Base-by-base conservation (phyloP, 805 yeast genomes). In the Ogataea populi-albae region DNA sequence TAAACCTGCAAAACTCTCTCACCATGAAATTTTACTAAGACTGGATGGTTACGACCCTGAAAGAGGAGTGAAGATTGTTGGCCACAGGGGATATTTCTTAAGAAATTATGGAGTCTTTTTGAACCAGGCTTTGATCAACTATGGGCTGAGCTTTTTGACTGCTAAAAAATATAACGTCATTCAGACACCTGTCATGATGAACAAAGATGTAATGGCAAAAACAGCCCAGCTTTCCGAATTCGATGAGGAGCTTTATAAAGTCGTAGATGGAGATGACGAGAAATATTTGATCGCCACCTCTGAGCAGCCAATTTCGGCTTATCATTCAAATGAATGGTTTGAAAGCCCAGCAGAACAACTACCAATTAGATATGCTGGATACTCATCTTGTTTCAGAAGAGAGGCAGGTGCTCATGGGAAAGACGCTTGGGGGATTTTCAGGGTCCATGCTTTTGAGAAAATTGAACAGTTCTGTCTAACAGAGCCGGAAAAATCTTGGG, bases 141-240 rank as follows among this genome's bases (percentile, higher is more conserved):
- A 89, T 60, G 98, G 98, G 52, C 76, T 93, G 60, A 72, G 75
- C 42, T 89, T 87, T 68, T 75, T 93, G 62, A 76, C 86, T 46
- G 21, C 39, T 14, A 77, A 81, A 52, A 88, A 81, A 34, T 93
- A 87, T 72, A 71, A 73, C 37, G 95, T 98, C 46, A 73, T 93
- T 65, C 98, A 93, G 72, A 95, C 98, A 11, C 98, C 98, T 40
- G 96, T 91, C 29, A 93, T 93, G 98, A 87, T 93, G 96, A 93
- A 93, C 79, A 93, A 93, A 69, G 98, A 93, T 40, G 95, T 88
- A 39, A 93, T 93, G 98, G 98, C 98, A 52, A 89, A 86, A 69
- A 93, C 98, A 50, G 98, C 98, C 6, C 98, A 93, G 70, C 79
- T 93, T 62, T 88, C 97, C 23, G 89, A 93, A 60, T 93, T 93